These are phyloP conservation scores for Linaria vulgaris DNA, from an alignment of 257 asterid species.

Conservation along the genomic window DNA sequence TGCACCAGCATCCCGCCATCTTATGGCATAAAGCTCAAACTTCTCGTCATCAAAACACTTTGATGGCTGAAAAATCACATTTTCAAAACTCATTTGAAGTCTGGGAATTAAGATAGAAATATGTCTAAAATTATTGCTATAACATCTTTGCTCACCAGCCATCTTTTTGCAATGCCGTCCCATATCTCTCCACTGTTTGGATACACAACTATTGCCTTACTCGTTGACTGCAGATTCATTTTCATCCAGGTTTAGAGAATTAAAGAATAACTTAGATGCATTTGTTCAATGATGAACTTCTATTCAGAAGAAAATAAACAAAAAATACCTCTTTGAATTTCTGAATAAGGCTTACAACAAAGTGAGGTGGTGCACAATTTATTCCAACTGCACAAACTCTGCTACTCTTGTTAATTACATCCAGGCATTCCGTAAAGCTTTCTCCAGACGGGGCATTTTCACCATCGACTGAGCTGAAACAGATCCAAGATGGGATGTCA, in stretches of 20 bases:
- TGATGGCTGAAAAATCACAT: constrained; percentile 52
- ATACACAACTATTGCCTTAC: constrained; percentile 65
- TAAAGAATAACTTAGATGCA: not conserved
- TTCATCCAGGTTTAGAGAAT: not conserved
- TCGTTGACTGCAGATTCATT: constrained; percentile 48
- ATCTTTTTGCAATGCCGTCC: constrained; percentile 77
- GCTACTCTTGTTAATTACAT: constrained; percentile 49
- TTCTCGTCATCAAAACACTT: constrained; percentile 61
- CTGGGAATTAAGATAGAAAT: not conserved
- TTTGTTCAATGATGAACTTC: not conserved
- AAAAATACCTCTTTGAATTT: constrained; percentile 57
- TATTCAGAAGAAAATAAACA: not conserved
- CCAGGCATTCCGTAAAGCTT: constrained; percentile 61
- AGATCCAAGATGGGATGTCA: constrained; percentile 78
- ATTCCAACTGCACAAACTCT: constrained; percentile 66
- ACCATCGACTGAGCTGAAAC: constrained; percentile 80
- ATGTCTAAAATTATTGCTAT: not conserved
- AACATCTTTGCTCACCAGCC: constrained; percentile 52
- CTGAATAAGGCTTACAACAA: constrained; percentile 58
- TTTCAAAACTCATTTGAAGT: not conserved
- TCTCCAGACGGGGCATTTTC: constrained; percentile 81
- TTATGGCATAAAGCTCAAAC: constrained; percentile 50
- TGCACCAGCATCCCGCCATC: constrained; percentile 86
- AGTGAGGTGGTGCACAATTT: constrained; percentile 86
- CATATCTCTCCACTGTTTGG: constrained; percentile 81